A percentile compares a stretch with the other conserved stretches of the same genome.
Evolutionary conservation across 371 early-diverging fungal species (phyloP).

Genomic region (Syncephalis plumigaleata): DNA sequence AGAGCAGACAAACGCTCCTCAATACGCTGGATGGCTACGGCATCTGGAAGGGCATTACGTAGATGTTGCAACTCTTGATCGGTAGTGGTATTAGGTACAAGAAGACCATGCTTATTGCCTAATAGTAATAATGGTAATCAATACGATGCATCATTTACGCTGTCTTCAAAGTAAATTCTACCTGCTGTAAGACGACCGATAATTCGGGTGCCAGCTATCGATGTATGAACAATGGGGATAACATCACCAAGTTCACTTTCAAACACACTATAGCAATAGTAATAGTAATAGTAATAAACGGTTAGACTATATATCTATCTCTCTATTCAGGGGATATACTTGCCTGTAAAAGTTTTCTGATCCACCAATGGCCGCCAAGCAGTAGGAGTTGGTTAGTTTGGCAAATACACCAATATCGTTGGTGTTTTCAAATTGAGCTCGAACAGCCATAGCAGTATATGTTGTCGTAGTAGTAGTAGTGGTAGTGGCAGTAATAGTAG

Average conservation of each 20-base stretch:
- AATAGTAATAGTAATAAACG: too few relatives aligned
- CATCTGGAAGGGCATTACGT: slow-evolving; percentile 94
- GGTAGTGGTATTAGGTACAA: slow-evolving; percentile 94
- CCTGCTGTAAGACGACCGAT: slow-evolving; percentile 93
- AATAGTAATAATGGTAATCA: slow-evolving; percentile 8
- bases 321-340: slow-evolving; percentile 5
- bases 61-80: slow-evolving; percentile 99
- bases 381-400: slow-evolving; percentile 97
- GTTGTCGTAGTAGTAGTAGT: too few relatives aligned
- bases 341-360: slow-evolving; percentile 96
- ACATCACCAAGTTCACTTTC: slow-evolving; percentile 91
- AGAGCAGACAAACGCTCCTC: slow-evolving; percentile 98
- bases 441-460: too few relatives aligned
- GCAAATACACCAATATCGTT: slow-evolving; percentile 98
- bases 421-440: slow-evolving; percentile 98
- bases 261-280: slow-evolving; percentile 80
- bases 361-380: slow-evolving; percentile 95
- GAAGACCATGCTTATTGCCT: slow-evolving; percentile 88
- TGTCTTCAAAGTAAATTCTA: neutral
- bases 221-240: slow-evolving; percentile 97
- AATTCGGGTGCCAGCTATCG: slow-evolving; percentile 96
- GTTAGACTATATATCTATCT: slow-evolving; percentile 3
- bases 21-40: slow-evolving; percentile 88
- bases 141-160: slow-evolving; percentile 1
- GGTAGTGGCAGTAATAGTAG: too few relatives aligned